Evolutionary conservation across 768 basidiomycete species (phyloP).

Genomic region (Piloderma croceum): DNA sequence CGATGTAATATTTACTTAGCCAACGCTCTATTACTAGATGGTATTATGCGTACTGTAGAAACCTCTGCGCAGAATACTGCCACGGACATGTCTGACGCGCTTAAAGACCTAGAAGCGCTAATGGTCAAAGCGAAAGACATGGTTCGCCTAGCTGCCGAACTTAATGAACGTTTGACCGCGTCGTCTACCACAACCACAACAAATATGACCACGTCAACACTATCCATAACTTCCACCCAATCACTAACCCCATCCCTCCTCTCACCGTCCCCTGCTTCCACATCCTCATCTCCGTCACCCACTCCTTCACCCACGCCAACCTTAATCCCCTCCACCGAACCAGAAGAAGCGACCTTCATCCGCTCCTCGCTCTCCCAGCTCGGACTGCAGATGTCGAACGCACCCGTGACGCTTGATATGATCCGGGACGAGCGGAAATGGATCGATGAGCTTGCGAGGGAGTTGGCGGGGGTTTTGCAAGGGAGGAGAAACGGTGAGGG

Average conservation of each 20-base stretch:
- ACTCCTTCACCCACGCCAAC: slow-evolving; percentile 20
- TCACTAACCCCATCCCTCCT: slow-evolving; percentile 14
- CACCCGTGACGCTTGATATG: slow-evolving; percentile 88
- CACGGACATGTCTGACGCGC: slow-evolving; percentile 64
- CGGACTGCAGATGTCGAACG: slow-evolving; percentile 70
- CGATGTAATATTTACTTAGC: background rate
- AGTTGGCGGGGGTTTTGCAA: slow-evolving; percentile 71
- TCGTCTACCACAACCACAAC: slow-evolving; percentile 18
- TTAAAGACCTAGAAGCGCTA: slow-evolving; percentile 84
- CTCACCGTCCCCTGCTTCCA: slow-evolving; percentile 14
- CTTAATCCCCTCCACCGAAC: slow-evolving; percentile 45
- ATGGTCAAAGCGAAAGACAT: slow-evolving; percentile 92
- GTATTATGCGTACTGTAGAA: slow-evolving; percentile 76
- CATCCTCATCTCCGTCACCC: slow-evolving; percentile 15
- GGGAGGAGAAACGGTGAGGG: no score
- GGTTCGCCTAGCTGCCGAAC: slow-evolving; percentile 82
- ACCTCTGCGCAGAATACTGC: slow-evolving; percentile 57
- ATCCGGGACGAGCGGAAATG: slow-evolving; percentile 75
- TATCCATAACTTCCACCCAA: slow-evolving; percentile 10
- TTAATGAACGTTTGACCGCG: slow-evolving; percentile 75
- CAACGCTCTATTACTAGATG: slow-evolving; percentile 43
- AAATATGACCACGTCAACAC: slow-evolving; percentile 2
- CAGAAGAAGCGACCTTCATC: slow-evolving; percentile 83
- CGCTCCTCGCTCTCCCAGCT: slow-evolving; percentile 86
- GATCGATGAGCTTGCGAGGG: slow-evolving; percentile 73